A percentile compares a stretch with the other conserved stretches of the same genome.
Conservation (phyloP, 805 yeast species). For the Nakazawaea populi region DNA sequence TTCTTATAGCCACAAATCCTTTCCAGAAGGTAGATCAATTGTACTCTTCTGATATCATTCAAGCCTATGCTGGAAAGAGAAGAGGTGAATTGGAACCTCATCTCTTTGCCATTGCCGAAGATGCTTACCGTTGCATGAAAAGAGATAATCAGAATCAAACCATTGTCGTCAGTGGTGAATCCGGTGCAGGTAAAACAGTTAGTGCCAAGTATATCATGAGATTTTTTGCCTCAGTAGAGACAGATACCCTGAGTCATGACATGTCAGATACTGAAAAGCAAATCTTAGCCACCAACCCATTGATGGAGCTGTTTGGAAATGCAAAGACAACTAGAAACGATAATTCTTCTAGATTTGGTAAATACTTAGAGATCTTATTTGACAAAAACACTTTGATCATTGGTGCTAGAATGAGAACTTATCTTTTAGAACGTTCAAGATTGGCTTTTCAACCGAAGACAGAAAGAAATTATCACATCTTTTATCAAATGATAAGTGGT, state of each 20-base stretch:
- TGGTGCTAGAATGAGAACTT: conserved; percentile 93
- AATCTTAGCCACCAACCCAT: conserved; percentile 93
- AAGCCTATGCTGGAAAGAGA: conserved; percentile 87
- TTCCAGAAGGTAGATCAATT: conserved; percentile 88
- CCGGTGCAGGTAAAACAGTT: conserved; percentile 98
- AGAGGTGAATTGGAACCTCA: conserved; percentile 97
- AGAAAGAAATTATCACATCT: conserved; percentile 95
- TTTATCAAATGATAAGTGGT: conserved; percentile 84
- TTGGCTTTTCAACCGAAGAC: conserved; percentile 84
- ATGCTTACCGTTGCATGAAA: conserved; percentile 93
- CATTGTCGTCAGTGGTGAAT: conserved; percentile 94
- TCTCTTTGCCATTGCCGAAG: conserved; percentile 95
- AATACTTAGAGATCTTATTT: conserved; percentile 87
- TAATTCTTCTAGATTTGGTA: conserved; percentile 96
- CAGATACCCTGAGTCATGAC: conserved; percentile 42
- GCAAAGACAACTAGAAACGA: conserved; percentile 97
- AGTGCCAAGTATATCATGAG: conserved; percentile 97
- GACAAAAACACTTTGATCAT: conserved; percentile 70
- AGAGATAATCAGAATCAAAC: conserved; percentile 84
- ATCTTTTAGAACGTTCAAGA: conserved; percentile 87
- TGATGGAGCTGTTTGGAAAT: conserved; percentile 97
- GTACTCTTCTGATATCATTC: conserved; percentile 88
- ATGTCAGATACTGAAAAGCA: conserved; percentile 91
- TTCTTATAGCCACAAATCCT: conserved; percentile 93
- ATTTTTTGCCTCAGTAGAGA: conserved; percentile 91